Conservation (phyloP, 1,284 basidiomycete genomes). For the Somion occarium region DNA sequence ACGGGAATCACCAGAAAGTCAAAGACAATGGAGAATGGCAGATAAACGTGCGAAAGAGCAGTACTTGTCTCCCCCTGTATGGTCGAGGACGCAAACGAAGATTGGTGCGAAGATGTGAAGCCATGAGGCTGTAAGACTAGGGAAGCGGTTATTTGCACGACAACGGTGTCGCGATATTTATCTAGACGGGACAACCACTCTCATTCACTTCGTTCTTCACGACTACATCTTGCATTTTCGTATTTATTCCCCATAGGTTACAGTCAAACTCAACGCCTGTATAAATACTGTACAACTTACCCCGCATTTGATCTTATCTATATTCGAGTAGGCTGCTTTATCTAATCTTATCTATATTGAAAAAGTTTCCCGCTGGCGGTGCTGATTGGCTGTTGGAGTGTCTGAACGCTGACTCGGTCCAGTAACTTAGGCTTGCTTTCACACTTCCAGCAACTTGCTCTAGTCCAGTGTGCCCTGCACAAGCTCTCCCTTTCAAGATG, state of each 20-base stretch:
- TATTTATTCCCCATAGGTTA: constrained; percentile 2
- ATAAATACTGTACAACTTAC: neutral
- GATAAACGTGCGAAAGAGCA: constrained; percentile 40
- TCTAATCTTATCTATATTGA: constrained; percentile 10
- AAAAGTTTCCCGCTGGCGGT: constrained; percentile 1
- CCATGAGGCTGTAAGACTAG: constrained; percentile 5
- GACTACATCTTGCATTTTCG: constrained; percentile 6
- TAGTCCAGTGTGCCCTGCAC: neutral
- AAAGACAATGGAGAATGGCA: constrained; percentile 52
- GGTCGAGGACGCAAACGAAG: constrained; percentile 18
- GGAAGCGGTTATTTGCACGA: constrained; percentile 6
- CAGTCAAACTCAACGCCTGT: constrained; percentile 2
- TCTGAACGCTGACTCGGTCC: neutral
- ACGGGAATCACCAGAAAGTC: constrained; percentile 49
- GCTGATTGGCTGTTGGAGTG: constrained; percentile 3
- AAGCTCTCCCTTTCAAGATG: constrained; percentile 27
- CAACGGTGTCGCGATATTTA: neutral
- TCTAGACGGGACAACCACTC: constrained; percentile 2
- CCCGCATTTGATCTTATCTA: neutral
- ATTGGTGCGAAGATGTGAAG: constrained; percentile 13
- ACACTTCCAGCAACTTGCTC: neutral
- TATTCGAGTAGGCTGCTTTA: neutral
- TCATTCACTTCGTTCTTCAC: constrained; percentile 2
- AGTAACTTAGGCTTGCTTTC: neutral
- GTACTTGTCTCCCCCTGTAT: constrained; percentile 24